Percentiles rank a stretch among this genome's conserved stretches.
Conservation (phyloP, 805 yeast genomes). For the Candida coquimbonensis region DNA sequence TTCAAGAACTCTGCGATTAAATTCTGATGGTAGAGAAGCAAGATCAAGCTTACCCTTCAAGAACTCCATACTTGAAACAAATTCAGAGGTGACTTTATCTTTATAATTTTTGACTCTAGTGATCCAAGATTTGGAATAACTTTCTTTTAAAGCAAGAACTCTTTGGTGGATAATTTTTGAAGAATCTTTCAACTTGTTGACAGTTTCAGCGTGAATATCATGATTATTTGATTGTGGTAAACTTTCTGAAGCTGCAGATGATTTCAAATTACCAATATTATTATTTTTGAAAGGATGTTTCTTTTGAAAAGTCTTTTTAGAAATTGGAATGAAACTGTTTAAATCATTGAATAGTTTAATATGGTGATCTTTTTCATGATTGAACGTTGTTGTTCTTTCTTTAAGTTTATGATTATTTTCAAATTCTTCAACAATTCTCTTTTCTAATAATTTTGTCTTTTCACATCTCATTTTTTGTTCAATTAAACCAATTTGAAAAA, state of each 20-base stretch:
- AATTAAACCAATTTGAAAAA: constrained; percentile 56
- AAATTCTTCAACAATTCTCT: constrained; percentile 18
- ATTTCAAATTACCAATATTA: neutral
- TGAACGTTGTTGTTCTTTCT: constrained; percentile 8
- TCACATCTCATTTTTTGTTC: constrained; percentile 59
- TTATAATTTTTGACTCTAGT: constrained; percentile 46
- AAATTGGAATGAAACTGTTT: constrained; percentile 4
- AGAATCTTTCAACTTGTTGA: neutral
- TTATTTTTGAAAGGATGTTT: neutral
- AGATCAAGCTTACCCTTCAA: constrained; percentile 35
- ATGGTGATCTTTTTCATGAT: constrained; percentile 3
- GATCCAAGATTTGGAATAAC: constrained; percentile 66
- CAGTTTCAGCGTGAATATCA: neutral
- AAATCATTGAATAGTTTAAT: constrained; percentile 3
- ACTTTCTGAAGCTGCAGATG: constrained; percentile 2
- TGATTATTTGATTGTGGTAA: neutral
- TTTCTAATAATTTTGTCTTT: constrained; percentile 38
- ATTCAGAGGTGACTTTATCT: constrained; percentile 31
- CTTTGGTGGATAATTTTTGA: constrained; percentile 2
- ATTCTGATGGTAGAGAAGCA: constrained; percentile 29
- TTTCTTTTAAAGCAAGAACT: constrained; percentile 29
- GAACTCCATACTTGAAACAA: constrained; percentile 32
- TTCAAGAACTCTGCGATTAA: constrained; percentile 41
- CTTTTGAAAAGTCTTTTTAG: constrained; percentile 5
- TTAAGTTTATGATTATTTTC: constrained; percentile 4